phyloP scores from a whole-genome alignment of 2,329 filamentous ascomycete genomes.

The Colletotrichum graminicola region DNA sequence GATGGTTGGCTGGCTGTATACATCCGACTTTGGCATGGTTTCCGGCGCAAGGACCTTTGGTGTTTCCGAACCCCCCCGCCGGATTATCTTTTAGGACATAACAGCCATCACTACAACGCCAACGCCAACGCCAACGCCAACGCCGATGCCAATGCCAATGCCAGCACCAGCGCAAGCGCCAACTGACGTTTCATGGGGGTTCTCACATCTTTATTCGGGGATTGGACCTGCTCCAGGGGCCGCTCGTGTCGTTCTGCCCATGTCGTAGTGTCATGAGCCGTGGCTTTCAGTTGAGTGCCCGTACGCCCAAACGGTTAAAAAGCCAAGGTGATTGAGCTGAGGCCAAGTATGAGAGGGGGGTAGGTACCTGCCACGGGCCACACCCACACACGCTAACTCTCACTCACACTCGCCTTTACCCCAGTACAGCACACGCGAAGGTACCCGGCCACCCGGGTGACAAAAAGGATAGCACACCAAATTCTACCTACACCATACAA shows the following conservation, averaged over 20 bases:
- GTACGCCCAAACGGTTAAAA: background rate
- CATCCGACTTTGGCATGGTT: background rate
- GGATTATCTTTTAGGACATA: background rate
- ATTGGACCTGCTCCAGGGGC: slow-evolving; percentile 18
- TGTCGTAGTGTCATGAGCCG: slow-evolving; percentile 18
- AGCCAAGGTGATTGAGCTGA: slow-evolving; percentile 7
- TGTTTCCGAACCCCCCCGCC: background rate
- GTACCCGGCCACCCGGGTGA: too few species aligned
- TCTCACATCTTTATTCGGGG: background rate
- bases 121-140: background rate
- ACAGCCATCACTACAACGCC: background rate
- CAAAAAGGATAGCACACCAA: too few species aligned
- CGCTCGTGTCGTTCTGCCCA: slow-evolving; percentile 38
- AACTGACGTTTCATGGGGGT: background rate
- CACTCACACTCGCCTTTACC: background rate
- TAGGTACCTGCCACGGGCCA: too few species aligned
- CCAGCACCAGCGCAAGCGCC: background rate
- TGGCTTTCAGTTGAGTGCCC: background rate
- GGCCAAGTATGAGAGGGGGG: background rate
- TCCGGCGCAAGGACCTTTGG: background rate
- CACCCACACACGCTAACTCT: background rate
- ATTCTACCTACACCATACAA: too few species aligned
- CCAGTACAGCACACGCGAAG: background rate
- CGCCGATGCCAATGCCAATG: background rate
- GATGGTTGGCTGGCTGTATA: too few species aligned